These are phyloP conservation scores for Hymenoscyphus salicellus DNA, from an alignment of 2,329 filamentous ascomycete genomes.

Conservation along the genomic window DNA sequence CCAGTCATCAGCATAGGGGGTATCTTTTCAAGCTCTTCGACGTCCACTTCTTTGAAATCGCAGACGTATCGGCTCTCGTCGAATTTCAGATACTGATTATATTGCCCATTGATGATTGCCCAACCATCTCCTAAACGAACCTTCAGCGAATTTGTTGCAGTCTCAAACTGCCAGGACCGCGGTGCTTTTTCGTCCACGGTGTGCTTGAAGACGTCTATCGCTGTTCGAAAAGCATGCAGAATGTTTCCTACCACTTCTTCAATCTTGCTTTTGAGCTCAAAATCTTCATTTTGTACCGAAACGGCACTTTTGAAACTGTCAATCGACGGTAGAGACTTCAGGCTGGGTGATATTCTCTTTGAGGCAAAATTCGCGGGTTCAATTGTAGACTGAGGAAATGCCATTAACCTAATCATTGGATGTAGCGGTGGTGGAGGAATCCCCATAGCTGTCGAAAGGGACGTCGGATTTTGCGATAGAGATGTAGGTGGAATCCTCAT, in stretches of 20 bases:
- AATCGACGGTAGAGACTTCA: conserved; percentile 15
- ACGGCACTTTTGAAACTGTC: conserved; percentile 22
- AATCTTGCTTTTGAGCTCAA: conserved; percentile 10
- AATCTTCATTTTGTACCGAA: conserved; percentile 11
- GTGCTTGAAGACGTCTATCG: conserved; percentile 14
- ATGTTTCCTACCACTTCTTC: conserved; percentile 17
- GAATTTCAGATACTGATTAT: not conserved
- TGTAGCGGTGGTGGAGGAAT: not conserved
- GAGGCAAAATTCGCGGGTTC: not conserved
- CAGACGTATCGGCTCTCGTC: not conserved
- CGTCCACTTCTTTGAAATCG: conserved; percentile 9
- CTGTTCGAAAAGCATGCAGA: conserved; percentile 20
- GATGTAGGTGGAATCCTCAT: too few relatives aligned
- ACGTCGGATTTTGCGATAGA: not conserved
- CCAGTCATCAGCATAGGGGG: not conserved
- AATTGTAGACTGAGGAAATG: not conserved
- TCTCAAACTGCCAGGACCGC: not conserved
- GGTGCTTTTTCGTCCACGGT: conserved; percentile 3
- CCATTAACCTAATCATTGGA: not conserved
- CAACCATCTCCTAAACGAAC: not conserved
- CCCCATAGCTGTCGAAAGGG: not conserved
- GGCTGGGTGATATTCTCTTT: not conserved
- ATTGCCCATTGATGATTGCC: not conserved
- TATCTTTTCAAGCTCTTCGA: not conserved
- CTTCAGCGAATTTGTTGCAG: not conserved